Percentiles rank a stretch among this genome's conserved stretches.
phyloP scores from a whole-genome alignment of 2,329 filamentous ascomycete genomes.

The Ustilaginoidea virens region DNA sequence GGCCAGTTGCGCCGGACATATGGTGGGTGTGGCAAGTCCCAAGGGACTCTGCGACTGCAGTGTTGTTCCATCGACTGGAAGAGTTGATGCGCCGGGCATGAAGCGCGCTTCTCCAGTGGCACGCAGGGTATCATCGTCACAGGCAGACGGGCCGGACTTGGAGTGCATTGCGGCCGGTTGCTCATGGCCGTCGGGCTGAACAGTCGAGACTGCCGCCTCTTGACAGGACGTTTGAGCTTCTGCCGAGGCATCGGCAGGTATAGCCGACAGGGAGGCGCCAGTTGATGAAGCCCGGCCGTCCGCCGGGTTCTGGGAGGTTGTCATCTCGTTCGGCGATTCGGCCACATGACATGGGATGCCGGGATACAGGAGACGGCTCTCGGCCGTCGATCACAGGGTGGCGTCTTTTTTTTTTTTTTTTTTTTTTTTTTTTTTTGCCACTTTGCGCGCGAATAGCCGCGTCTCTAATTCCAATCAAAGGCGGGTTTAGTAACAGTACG shows the following conservation, averaged over 20 bases:
- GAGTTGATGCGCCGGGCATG: slow-evolving; percentile 15
- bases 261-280: slow-evolving; percentile 10
- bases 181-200: too few species aligned
- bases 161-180: too few species aligned
- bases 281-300: slow-evolving; percentile 15
- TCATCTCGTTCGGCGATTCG: slow-evolving; percentile 15
- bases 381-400: too few species aligned
- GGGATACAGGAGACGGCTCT: slow-evolving; percentile 2
- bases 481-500: too few species aligned
- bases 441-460: too few species aligned
- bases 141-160: too few species aligned
- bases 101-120: too few species aligned
- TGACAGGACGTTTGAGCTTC: neutral
- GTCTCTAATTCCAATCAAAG: too few species aligned
- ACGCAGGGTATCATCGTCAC: too few species aligned
- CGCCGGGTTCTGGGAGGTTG: slow-evolving; percentile 14
- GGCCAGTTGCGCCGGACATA: slow-evolving; percentile 39
- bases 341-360: slow-evolving; percentile 9
- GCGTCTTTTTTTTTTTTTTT: too few species aligned
- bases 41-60: slow-evolving; percentile 22
- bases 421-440: too few species aligned
- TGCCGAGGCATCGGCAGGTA: slow-evolving; percentile 8
- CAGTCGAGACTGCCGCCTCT: too few species aligned
- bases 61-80: slow-evolving; percentile 10
- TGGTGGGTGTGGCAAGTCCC: slow-evolving; percentile 27